These are phyloP conservation scores for Russula virescens DNA, from an alignment of 768 basidiomycete species.

Conservation along the genomic window DNA sequence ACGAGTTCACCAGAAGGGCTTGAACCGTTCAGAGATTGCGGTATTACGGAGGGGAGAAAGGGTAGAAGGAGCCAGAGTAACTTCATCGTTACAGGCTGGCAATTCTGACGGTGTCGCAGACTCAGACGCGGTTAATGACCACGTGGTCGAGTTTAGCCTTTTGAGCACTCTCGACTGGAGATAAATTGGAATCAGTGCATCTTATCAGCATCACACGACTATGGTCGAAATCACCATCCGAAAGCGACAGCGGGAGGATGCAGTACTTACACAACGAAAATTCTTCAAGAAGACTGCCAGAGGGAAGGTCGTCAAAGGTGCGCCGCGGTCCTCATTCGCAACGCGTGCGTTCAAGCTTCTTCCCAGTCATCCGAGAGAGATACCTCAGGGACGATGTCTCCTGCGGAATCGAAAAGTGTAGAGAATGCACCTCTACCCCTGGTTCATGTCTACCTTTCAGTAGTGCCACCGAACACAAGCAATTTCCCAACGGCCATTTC, in stretches of 20 bases:
- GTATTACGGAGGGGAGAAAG: conserved; percentile 36
- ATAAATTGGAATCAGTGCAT: not conserved
- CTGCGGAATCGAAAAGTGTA: conserved; percentile 75
- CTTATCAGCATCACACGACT: not conserved
- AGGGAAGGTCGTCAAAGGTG: conserved; percentile 93
- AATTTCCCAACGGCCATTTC: conserved; percentile 66
- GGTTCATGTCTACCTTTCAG: conserved; percentile 48
- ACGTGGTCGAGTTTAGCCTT: not conserved
- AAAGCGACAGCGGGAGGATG: conserved; percentile 67
- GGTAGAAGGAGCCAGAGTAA: conserved; percentile 41
- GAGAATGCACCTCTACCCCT: conserved; percentile 44
- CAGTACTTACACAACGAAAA: conserved; percentile 74
- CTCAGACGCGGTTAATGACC: not conserved
- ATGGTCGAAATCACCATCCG: conserved; percentile 65
- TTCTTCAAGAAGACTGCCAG: conserved; percentile 94
- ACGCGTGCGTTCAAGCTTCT: not conserved
- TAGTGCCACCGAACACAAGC: conserved; percentile 53
- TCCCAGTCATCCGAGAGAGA: conserved; percentile 75
- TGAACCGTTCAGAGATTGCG: conserved; percentile 43
- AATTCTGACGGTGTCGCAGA: not conserved
- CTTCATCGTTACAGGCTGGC: conserved; percentile 34
- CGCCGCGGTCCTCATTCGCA: conserved; percentile 22
- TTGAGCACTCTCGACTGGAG: not conserved
- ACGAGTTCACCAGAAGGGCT: conserved; percentile 37
- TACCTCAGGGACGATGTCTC: conserved; percentile 90